Base-by-base conservation (phyloP, 176 grass and related monocot genomes). In the Thinopyrum elongatum region DNA sequence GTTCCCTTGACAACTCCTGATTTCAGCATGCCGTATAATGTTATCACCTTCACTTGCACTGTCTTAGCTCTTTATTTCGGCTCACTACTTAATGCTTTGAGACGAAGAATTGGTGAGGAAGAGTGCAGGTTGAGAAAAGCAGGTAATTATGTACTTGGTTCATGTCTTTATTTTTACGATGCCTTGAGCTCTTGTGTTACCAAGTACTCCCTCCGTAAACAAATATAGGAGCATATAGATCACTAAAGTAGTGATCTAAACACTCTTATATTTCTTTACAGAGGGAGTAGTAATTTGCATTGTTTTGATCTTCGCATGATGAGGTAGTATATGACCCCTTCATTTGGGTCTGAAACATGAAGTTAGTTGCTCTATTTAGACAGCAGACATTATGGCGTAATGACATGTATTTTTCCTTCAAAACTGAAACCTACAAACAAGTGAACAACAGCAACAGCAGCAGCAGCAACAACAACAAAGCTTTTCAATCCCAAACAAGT, bases 11-110 rank as follows among this genome's bases (percentile, higher is more conserved):
- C 96, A 72, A 98, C 96, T 70, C 96, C 96, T 86, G 96, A 98
- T 94, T 98, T 98, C 83, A 98, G 96, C 76, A 98, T 98, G 96
- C 96, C 96, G 12, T 98, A 98, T 80, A 98, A 98, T 94, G 93
- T 98, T 85, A 98, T 98, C 82, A 98, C 97, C 53, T 98, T 98
- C 67, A 95, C 97, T 16, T 95, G 97, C 85, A 98, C 94, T 34
- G 94, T 98, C 23, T 84, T 98, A 76, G 97, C 97, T 79, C 87
- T 98, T 73, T 98, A 95, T 89, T 94, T 98, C 44, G 94, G 97
- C 8, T 98, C 94, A 65, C 87, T 98, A 76, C 87, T 98, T 28
- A 98, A 98, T 91, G 92, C 90, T 70, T 79, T 98, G 79, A 90
- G 97, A 75, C 89, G 94, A 82, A 88, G 97, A 59, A 89, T 92